phyloP scores from a whole-genome alignment of 2,329 filamentous ascomycete species.

The Aspergillus viridinutans region DNA sequence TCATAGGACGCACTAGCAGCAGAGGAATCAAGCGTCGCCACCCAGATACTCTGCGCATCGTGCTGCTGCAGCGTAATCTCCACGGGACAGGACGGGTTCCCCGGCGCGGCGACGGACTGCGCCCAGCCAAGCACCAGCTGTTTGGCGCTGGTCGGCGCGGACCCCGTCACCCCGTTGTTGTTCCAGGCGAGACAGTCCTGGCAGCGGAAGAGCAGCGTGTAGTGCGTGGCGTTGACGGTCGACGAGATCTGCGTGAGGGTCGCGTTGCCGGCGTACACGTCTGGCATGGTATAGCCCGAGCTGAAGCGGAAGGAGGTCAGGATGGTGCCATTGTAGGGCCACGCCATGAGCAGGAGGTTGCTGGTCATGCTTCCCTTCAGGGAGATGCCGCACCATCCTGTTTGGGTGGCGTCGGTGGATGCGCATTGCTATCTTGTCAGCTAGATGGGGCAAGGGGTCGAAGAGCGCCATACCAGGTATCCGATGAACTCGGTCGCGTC shows the following conservation, averaged over 20 bases:
- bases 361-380: constrained; percentile 56
- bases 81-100: constrained; percentile 41
- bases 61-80: constrained; percentile 53
- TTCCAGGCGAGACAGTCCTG: constrained; percentile 54
- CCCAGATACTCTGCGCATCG: constrained; percentile 52
- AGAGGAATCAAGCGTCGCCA: constrained; percentile 39
- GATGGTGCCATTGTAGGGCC: constrained; percentile 51
- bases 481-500: constrained; percentile 58
- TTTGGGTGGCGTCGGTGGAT: constrained; percentile 42
- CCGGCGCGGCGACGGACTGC: constrained; percentile 42
- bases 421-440: constrained; percentile 41
- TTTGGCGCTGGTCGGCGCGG: constrained; percentile 44
- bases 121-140: constrained; percentile 54
- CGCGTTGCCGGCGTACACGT: constrained; percentile 58
- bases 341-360: constrained; percentile 56
- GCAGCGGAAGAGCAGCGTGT: constrained; percentile 63
- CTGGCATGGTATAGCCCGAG: constrained; percentile 56
- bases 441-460: neutral
- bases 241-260: constrained; percentile 58
- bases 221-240: constrained; percentile 55
- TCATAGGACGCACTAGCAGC: constrained; percentile 41
- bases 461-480: constrained; percentile 44
- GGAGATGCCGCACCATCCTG: constrained; percentile 57
- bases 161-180: constrained; percentile 44
- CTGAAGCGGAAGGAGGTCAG: constrained; percentile 57